Conservation (phyloP, 768 basidiomycete genomes). For the Glaciozyma martinii region DNA sequence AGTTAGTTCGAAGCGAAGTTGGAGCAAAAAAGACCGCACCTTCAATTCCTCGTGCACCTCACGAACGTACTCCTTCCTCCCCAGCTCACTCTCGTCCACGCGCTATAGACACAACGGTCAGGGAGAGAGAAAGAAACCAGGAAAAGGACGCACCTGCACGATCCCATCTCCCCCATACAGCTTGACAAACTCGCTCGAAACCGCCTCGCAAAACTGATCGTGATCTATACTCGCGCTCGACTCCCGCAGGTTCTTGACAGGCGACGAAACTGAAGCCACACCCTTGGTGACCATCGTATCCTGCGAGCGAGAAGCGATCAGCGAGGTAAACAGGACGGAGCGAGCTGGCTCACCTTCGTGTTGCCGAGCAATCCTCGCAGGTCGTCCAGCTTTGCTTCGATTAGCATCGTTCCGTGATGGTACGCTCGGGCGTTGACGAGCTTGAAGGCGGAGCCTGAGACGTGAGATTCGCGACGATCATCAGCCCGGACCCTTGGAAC, state of each 20-base stretch:
- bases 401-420: constrained; percentile 98
- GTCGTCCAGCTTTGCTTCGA: constrained; percentile 63
- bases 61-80: constrained; percentile 53
- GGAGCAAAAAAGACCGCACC: constrained; percentile 42
- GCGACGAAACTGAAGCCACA: constrained; percentile 82
- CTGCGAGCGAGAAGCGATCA: constrained; percentile 41
- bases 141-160: constrained; percentile 16
- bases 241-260: constrained; percentile 71
- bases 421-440: constrained; percentile 82
- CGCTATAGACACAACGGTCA: constrained; percentile 36
- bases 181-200: constrained; percentile 57
- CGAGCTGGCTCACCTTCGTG: constrained; percentile 49
- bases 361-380: constrained; percentile 63
- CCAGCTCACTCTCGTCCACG: constrained; percentile 46
- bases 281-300: constrained; percentile 72
- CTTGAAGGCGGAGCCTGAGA: constrained; percentile 97
- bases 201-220: constrained; percentile 58
- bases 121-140: background rate
- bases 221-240: constrained; percentile 52
- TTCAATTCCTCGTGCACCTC: constrained; percentile 64
- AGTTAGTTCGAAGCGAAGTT: background rate
- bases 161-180: constrained; percentile 44
- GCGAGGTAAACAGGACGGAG: background rate
- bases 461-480: constrained; percentile 44
- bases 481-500: background rate